Percentiles rank a stretch among this genome's conserved stretches.
phyloP scores from a whole-genome alignment of 2,329 filamentous ascomycete genomes.

The Chaetomiaceae sp. region DNA sequence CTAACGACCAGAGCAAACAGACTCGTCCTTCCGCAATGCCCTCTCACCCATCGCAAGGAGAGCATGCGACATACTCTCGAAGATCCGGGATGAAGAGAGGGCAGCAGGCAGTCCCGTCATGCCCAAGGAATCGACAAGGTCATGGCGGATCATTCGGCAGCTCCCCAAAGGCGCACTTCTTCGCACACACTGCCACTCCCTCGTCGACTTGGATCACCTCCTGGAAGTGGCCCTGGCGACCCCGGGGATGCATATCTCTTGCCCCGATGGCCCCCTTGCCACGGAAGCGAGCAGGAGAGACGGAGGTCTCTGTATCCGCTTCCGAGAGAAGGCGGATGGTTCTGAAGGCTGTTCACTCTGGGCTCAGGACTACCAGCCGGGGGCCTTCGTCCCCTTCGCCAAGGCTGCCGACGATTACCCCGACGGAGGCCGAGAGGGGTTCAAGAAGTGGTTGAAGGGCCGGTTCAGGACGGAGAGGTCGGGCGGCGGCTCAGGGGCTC shows the following conservation, averaged over 20 bases:
- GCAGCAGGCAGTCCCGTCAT: conserved; percentile 50
- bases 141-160: conserved; percentile 77
- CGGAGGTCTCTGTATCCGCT: conserved; percentile 47
- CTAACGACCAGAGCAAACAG: conserved; percentile 35
- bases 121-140: conserved; percentile 70
- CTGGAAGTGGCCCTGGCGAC: conserved; percentile 66
- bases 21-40: conserved; percentile 64
- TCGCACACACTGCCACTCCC: conserved; percentile 86
- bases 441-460: conserved; percentile 70
- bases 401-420: conserved; percentile 72
- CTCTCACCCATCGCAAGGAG: conserved; percentile 74
- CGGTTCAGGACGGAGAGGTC: conserved; percentile 63
- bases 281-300: conserved; percentile 47
- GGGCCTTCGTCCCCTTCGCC: conserved; percentile 52
- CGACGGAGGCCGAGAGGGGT: conserved; percentile 63
- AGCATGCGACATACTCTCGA: conserved; percentile 74
- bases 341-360: conserved; percentile 52
- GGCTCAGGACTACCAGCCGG: conserved; percentile 56
- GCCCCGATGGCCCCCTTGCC: conserved; percentile 52
- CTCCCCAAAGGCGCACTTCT: conserved; percentile 88
- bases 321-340: conserved; percentile 45
- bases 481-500: conserved; percentile 62
- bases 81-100: conserved; percentile 75
- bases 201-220: conserved; percentile 81
- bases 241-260: conserved; percentile 67